Percentiles rank a stretch among this genome's conserved stretches.
These are phyloP conservation scores for Trapa bicornis DNA, from an alignment of 345 rosid species.

Conservation along the genomic window DNA sequence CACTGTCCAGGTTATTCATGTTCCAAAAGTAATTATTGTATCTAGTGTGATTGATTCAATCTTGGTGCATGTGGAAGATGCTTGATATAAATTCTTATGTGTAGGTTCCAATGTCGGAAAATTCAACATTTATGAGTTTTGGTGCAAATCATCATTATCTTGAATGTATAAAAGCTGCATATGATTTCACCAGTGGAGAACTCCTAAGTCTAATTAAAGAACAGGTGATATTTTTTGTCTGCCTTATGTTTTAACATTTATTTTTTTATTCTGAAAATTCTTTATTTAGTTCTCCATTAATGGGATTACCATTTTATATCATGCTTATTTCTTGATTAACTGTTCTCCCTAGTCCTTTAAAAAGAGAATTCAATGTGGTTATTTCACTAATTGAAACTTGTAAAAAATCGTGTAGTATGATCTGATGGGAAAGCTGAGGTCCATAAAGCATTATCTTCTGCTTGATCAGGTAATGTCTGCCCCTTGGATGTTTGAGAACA, in stretches of 20 bases:
- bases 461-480: slow-evolving; percentile 73
- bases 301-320: not conserved
- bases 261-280: not conserved
- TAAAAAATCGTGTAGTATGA: slow-evolving; percentile 49
- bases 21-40: slow-evolving; percentile 3
- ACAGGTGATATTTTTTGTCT: slow-evolving; percentile 33
- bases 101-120: slow-evolving; percentile 77
- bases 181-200: slow-evolving; percentile 81
- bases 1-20: slow-evolving; percentile 61
- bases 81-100: slow-evolving; percentile 10
- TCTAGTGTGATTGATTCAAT: slow-evolving; percentile 4
- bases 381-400: not conserved
- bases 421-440: slow-evolving; percentile 73
- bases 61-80: slow-evolving; percentile 3
- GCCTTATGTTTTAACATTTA: not conserved
- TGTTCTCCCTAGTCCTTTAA: not conserved
- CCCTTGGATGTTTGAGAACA: slow-evolving; percentile 1
- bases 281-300: not conserved
- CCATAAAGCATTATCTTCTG: slow-evolving; percentile 94
- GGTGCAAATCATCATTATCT: slow-evolving; percentile 90
- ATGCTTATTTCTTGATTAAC: not conserved
- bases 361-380: not conserved
- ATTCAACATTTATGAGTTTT: slow-evolving; percentile 66
- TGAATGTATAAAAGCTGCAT: slow-evolving; percentile 83
- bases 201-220: slow-evolving; percentile 76